Evolutionary conservation across 139 green algal genomes (phyloP).

Genomic region (Chlamydomonas sp.): DNA sequence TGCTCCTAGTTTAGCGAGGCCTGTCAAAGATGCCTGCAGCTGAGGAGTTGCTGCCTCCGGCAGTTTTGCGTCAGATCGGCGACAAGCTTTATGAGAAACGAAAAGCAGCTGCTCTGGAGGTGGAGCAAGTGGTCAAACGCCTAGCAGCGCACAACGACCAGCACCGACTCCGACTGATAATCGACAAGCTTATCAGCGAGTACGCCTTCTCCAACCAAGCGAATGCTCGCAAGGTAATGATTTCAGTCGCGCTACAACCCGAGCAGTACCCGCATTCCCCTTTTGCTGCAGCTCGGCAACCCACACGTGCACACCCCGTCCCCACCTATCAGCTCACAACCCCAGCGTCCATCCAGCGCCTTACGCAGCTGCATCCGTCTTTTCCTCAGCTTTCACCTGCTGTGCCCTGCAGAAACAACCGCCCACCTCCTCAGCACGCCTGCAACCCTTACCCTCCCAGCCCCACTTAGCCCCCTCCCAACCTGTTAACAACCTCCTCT

Average conservation of each 20-base stretch:
- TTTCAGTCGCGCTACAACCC: not conserved
- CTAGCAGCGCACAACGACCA: slow-evolving; percentile 60
- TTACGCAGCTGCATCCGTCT: too few species aligned
- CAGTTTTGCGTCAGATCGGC: slow-evolving; percentile 67
- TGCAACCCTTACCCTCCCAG: too few species aligned
- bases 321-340: too few species aligned
- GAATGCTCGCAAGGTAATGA: slow-evolving; percentile 88
- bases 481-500: not conserved
- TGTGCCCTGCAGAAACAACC: too few species aligned
- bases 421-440: too few species aligned
- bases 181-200: slow-evolving; percentile 82
- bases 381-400: too few species aligned
- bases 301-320: too few species aligned
- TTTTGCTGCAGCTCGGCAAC: not conserved
- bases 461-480: not conserved
- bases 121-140: slow-evolving; percentile 74
- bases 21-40: slow-evolving; percentile 5
- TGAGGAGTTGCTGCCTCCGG: slow-evolving; percentile 59
- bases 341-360: too few species aligned
- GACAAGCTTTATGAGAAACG: slow-evolving; percentile 95
- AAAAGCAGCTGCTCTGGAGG: slow-evolving; percentile 76
- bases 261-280: not conserved
- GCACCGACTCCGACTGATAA: slow-evolving; percentile 63
- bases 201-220: slow-evolving; percentile 75
- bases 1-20: too few species aligned